Base-by-base conservation (phyloP, 441 rosid species). In the Adansonia gregorii region DNA sequence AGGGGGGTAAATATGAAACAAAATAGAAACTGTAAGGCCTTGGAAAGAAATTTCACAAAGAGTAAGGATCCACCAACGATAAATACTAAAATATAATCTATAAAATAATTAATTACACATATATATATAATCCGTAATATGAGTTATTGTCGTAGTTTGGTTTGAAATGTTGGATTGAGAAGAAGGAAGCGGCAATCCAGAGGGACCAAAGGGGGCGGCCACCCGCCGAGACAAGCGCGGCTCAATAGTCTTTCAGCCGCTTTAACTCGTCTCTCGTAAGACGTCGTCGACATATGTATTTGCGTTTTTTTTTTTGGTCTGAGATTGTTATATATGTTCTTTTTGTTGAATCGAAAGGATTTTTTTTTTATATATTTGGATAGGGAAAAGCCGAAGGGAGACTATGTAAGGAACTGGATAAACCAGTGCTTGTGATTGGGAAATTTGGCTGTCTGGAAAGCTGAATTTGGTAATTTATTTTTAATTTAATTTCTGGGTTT, bases 171-270 rank as follows among this genome's bases (percentile, higher is more conserved):
- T 68, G 72, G 76, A 66, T 55, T 60, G 22, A 78, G 14, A 64
- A 77, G 24, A 63, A 67, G 68, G 76, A 82, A 80, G 89, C 82
- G 88, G 88, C 87, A 84, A 72, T 86, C 80, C 79, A 24, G 64
- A 68, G 59, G 27, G 27, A 56, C 66, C 45, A 17, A 51, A 6
- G 41, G 39, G 58, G 41, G 20, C 67, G 10, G 17, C 65, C 15
- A 27, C 58, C 39, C 15, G 56, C 45, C 14, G 55, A 55, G 52
- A 63, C 15, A 35, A 70, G 72, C 67, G 70, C 77, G 22, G 52
- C 67, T 77, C 63, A 70, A 70, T 70, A 12, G 15, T 70, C 12
- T 51, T 20, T 51, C 59, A 49, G 81, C 73, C 72, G 67, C 41
- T 51, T 19, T 15, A 39, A 71, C 63, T 65, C 52, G 15, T 8